phyloP scores from a whole-genome alignment of 768 basidiomycete genomes.

The Coprinopsis cinerea region DNA sequence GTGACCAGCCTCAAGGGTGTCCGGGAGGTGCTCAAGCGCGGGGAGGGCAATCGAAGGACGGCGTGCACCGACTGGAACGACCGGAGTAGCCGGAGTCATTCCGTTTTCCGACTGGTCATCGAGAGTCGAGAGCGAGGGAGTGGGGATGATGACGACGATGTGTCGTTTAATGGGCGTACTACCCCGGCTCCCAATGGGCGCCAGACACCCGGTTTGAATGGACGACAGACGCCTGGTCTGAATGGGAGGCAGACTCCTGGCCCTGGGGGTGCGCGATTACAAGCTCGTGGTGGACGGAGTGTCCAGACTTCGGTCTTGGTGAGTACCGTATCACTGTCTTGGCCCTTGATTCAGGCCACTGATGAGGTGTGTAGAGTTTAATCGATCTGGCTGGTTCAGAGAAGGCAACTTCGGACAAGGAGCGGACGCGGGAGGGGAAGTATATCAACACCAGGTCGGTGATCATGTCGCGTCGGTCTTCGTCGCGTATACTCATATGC shows the following conservation, averaged over 20 bases:
- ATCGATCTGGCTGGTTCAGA: constrained; percentile 98
- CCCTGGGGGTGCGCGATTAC: constrained; percentile 53
- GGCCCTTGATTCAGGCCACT: constrained; percentile 3
- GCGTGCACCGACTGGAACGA: constrained; percentile 99
- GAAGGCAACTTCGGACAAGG: constrained; percentile 92
- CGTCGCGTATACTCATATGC: constrained; percentile 7
- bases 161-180: constrained; percentile 22
- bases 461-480: neutral
- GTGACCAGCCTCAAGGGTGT: constrained; percentile 89
- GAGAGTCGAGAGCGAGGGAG: constrained; percentile 71
- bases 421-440: constrained; percentile 91
- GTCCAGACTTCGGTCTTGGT: constrained; percentile 76
- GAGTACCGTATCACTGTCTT: constrained; percentile 17
- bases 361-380: constrained; percentile 50
- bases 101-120: constrained; percentile 88
- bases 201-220: constrained; percentile 31
- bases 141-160: constrained; percentile 39
- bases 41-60: constrained; percentile 83
- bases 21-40: constrained; percentile 75
- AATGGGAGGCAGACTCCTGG: constrained; percentile 39
- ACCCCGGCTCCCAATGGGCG: constrained; percentile 43
- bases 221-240: constrained; percentile 41
- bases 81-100: constrained; percentile 89
- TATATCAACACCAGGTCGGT: constrained; percentile 87
- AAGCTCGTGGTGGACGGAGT: constrained; percentile 73